Evolutionary conservation across 768 basidiomycete species (phyloP).

Genomic region (Leccinum longicurvipes): DNA sequence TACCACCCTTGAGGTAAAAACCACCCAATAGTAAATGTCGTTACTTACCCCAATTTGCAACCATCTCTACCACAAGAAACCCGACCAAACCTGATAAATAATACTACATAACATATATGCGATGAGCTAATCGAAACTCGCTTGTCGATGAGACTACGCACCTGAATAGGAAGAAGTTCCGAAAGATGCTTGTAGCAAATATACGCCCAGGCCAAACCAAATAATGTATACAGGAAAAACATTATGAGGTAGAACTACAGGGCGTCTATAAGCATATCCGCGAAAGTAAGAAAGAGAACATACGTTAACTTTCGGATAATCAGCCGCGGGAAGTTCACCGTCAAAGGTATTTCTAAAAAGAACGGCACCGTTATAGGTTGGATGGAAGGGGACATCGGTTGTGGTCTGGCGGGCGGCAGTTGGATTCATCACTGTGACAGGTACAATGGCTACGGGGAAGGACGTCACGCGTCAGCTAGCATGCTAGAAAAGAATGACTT

Average conservation of each 20-base stretch:
- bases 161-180: slow-evolving; percentile 88
- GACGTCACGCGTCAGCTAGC: not conserved
- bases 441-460: slow-evolving; percentile 67
- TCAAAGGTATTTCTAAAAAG: slow-evolving; percentile 86
- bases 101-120: slow-evolving; percentile 45
- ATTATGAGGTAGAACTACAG: slow-evolving; percentile 82
- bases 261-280: not conserved
- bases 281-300: slow-evolving; percentile 27
- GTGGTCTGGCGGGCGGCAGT: slow-evolving; percentile 33
- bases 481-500: slow-evolving; percentile 32
- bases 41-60: slow-evolving; percentile 78
- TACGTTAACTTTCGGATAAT: slow-evolving; percentile 97
- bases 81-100: slow-evolving; percentile 88
- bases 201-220: slow-evolving; percentile 77
- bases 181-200: slow-evolving; percentile 76
- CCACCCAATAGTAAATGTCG: not conserved
- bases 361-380: slow-evolving; percentile 74
- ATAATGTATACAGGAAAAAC: slow-evolving; percentile 70
- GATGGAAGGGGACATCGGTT: slow-evolving; percentile 62
- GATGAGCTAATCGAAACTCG: slow-evolving; percentile 1
- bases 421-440: slow-evolving; percentile 70
- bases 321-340: slow-evolving; percentile 85
- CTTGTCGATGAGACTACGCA: slow-evolving; percentile 29
- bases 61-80: slow-evolving; percentile 90
- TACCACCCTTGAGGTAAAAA: slow-evolving; percentile 25